Conservation (phyloP, 164 flowering plant species). For the Berberis vulgaris region DNA sequence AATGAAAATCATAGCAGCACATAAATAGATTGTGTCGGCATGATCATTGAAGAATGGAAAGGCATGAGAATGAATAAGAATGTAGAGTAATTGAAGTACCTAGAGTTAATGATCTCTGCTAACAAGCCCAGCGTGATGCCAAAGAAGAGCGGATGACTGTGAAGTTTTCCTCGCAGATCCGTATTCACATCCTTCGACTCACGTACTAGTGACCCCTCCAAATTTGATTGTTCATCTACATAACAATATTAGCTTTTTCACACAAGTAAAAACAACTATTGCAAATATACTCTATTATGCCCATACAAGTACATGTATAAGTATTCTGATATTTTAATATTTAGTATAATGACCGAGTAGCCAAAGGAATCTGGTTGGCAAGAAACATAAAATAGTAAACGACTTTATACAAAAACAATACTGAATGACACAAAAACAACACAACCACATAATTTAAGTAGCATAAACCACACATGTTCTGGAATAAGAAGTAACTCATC, state of each 20-base stretch:
- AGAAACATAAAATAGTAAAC: too few relatives aligned
- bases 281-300: too few relatives aligned
- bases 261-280: too few relatives aligned
- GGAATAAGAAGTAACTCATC: slow-evolving; percentile 32
- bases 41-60: not conserved
- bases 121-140: slow-evolving; percentile 82
- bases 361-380: too few relatives aligned
- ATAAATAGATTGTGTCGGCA: not conserved
- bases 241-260: slow-evolving; percentile 1
- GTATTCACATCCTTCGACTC: slow-evolving; percentile 18
- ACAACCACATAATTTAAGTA: too few relatives aligned
- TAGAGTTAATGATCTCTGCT: slow-evolving; percentile 91
- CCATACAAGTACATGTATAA: too few relatives aligned
- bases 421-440: too few relatives aligned
- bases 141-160: slow-evolving; percentile 80
- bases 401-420: too few relatives aligned
- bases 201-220: slow-evolving; percentile 18
- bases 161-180: slow-evolving; percentile 34
- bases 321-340: too few relatives aligned
- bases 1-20: too few relatives aligned
- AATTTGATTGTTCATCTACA: slow-evolving; percentile 37
- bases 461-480: not conserved
- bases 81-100: slow-evolving; percentile 32
- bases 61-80: too few relatives aligned
- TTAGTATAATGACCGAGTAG: too few relatives aligned